phyloP scores from a whole-genome alignment of 176 grass and related monocot species.

The Olyra latifolia region DNA sequence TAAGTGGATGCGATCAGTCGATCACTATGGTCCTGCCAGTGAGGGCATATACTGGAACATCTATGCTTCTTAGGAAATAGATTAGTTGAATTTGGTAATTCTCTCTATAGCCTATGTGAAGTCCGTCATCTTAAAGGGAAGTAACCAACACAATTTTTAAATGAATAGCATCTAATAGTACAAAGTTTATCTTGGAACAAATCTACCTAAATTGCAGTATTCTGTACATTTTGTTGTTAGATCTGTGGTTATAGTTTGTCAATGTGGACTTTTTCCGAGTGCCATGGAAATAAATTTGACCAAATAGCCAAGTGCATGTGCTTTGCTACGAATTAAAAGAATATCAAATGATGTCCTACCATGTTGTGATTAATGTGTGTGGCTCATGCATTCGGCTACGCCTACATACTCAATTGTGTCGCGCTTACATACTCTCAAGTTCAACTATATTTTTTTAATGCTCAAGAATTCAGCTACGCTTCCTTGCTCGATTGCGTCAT shows the following conservation, averaged over 20 bases:
- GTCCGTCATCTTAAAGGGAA: neutral
- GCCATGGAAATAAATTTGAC: neutral
- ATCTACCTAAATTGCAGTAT: neutral
- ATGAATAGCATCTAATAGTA: neutral
- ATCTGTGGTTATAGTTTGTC: neutral
- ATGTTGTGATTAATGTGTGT: no score
- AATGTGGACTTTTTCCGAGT: neutral
- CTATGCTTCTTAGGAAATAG: conserved; percentile 3
- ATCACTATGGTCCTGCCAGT: neutral
- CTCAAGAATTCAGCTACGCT: no score
- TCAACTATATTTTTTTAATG: no score
- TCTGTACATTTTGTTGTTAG: neutral
- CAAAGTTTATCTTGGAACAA: neutral
- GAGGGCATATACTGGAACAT: neutral
- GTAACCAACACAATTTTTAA: neutral
- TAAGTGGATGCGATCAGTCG: neutral
- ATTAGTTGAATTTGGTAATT: neutral
- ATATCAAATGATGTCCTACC: no score
- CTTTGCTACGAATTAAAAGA: no score
- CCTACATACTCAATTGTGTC: no score
- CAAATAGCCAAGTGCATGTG: neutral
- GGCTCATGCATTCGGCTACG: no score
- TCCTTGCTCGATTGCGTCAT: no score
- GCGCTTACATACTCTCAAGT: no score
- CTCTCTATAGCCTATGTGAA: neutral